phyloP scores from a whole-genome alignment of 768 basidiomycete genomes.

The Kwoniella heveanensis region DNA sequence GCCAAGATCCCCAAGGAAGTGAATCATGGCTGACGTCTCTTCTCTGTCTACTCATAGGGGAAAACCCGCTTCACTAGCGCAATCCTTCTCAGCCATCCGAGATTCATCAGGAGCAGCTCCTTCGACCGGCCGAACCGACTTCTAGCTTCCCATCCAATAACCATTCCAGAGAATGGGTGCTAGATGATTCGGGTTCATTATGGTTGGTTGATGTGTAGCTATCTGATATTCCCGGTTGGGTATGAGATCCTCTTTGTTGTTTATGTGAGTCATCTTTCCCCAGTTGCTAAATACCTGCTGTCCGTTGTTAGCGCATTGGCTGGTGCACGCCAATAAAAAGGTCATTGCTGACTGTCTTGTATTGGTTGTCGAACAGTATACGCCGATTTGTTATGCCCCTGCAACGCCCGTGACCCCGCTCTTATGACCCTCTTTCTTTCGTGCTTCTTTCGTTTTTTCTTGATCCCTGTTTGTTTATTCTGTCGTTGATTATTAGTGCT shows the following conservation, averaged over 20 bases:
- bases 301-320: too few species aligned
- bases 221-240: neutral
- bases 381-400: neutral
- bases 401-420: neutral
- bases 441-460: neutral
- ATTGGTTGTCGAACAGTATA: neutral
- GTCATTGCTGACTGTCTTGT: neutral
- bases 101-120: conserved; percentile 20
- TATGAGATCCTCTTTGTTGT: neutral
- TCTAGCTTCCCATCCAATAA: too few species aligned
- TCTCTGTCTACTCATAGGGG: conserved; percentile 11
- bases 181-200: too few species aligned
- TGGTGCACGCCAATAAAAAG: too few species aligned
- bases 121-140: conserved; percentile 14
- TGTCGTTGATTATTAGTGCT: too few species aligned
- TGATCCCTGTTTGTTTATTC: neutral
- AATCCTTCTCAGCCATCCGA: conserved; percentile 37
- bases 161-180: too few species aligned
- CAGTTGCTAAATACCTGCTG: too few species aligned
- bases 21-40: neutral
- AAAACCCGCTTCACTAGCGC: conserved; percentile 46
- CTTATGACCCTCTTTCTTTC: neutral
- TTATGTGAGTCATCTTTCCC: too few species aligned
- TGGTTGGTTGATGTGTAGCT: too few species aligned
- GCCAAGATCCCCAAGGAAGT: too few species aligned